phyloP scores from a whole-genome alignment of 331 rosid species.

The Quercus lobata region DNA sequence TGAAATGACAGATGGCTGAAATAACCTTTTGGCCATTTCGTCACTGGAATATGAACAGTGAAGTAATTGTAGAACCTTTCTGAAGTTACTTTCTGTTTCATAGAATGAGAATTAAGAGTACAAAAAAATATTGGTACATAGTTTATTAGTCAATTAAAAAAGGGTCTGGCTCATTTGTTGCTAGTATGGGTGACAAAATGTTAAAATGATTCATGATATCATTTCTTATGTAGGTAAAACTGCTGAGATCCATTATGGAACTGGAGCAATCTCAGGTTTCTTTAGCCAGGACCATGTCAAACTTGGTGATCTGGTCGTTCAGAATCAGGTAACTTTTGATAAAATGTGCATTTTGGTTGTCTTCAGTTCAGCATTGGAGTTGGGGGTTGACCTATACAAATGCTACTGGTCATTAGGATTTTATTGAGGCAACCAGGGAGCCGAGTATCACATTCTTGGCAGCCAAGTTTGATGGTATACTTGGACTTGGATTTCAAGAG shows the following conservation, averaged over 20 bases:
- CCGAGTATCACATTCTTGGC: constrained; percentile 60
- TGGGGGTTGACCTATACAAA: constrained; percentile 1
- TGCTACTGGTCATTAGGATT: constrained; percentile 40
- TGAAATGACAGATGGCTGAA: background rate
- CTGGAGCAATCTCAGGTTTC: constrained; percentile 78
- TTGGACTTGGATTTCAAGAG: constrained; percentile 84
- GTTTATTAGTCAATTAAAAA: background rate
- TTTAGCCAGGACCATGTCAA: constrained; percentile 59
- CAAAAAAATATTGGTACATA: background rate
- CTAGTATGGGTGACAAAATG: background rate
- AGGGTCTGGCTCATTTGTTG: background rate
- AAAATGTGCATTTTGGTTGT: background rate
- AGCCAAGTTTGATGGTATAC: constrained; percentile 77
- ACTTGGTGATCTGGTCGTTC: constrained; percentile 55
- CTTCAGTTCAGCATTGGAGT: background rate
- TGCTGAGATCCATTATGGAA: constrained; percentile 69
- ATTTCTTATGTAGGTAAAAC: constrained; percentile 46
- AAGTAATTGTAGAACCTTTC: background rate
- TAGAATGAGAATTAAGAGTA: background rate
- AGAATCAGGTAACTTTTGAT: constrained; percentile 45
- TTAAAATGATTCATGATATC: background rate
- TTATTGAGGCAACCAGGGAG: constrained; percentile 80
- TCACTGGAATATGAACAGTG: background rate
- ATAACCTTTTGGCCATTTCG: background rate
- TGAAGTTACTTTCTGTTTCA: background rate